phyloP scores from a whole-genome alignment of 148 eudicot species.

The Vaccinium corymbosum region DNA sequence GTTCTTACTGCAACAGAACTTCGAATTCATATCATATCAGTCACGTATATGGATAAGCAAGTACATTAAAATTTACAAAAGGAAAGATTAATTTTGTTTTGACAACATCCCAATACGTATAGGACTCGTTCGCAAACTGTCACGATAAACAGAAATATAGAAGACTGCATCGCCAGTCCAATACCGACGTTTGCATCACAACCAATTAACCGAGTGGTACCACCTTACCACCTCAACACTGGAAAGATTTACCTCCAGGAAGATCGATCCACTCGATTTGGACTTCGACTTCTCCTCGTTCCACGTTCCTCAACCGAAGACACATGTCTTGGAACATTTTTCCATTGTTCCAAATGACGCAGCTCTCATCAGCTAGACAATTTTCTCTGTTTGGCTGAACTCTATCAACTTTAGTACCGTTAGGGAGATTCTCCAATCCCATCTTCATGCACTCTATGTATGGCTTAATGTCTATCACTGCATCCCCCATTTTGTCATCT shows the following conservation, averaged over 20 bases:
- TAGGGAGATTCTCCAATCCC: conserved; percentile 39
- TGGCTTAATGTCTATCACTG: conserved; percentile 34
- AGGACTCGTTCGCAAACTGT: neutral
- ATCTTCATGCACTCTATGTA: conserved; percentile 28
- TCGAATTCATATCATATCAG: neutral
- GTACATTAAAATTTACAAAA: neutral
- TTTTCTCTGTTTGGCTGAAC: conserved; percentile 48
- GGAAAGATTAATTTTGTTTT: neutral
- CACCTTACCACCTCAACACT: neutral
- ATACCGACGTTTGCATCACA: neutral
- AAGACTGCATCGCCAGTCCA: neutral
- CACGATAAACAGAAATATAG: neutral
- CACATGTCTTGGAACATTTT: conserved; percentile 58
- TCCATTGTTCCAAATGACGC: conserved; percentile 54
- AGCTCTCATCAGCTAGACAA: conserved; percentile 56
- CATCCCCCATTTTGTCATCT: conserved; percentile 50
- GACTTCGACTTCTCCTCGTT: conserved; percentile 43
- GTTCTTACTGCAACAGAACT: neutral
- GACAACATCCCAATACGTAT: neutral
- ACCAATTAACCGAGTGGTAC: neutral
- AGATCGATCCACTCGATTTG: conserved; percentile 20
- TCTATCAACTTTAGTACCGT: conserved; percentile 39
- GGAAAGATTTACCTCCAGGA: conserved; percentile 11
- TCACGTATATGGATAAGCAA: neutral
- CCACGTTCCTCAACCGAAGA: conserved; percentile 46